phyloP scores from a whole-genome alignment of 2,329 filamentous ascomycete genomes.

The Paecilomyces formosus region DNA sequence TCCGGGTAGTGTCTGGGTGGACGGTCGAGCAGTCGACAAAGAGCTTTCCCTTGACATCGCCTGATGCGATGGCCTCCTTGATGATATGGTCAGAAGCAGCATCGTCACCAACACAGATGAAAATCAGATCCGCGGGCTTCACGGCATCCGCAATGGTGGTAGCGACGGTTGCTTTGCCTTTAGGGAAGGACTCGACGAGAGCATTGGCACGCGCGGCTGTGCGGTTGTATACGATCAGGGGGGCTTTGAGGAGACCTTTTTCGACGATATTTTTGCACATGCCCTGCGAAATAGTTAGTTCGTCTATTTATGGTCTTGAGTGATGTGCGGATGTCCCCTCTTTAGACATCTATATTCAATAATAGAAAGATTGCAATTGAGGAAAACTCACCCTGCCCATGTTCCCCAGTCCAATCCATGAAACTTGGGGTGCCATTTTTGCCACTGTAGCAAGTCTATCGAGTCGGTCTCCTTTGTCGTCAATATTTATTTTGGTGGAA shows the following conservation, averaged over 20 bases:
- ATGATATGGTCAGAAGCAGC: slow-evolving; percentile 60
- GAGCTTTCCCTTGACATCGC: slow-evolving; percentile 60
- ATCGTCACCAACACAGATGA: slow-evolving; percentile 74
- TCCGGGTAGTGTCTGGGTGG: slow-evolving; percentile 71
- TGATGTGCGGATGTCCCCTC: background rate
- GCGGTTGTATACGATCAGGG: slow-evolving; percentile 75
- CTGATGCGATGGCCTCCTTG: slow-evolving; percentile 44
- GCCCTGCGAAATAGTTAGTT: slow-evolving; percentile 43
- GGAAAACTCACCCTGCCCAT: slow-evolving; percentile 14
- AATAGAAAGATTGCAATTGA: slow-evolving; percentile 2
- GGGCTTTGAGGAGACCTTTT: slow-evolving; percentile 64
- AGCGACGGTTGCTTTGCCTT: slow-evolving; percentile 57
- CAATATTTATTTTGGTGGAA: background rate
- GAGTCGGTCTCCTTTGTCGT: background rate
- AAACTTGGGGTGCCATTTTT: slow-evolving; percentile 7
- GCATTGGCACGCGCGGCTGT: slow-evolving; percentile 59
- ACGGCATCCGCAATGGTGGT: slow-evolving; percentile 60
- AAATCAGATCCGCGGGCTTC: slow-evolving; percentile 65
- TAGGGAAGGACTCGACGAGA: slow-evolving; percentile 53
- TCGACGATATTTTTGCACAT: slow-evolving; percentile 78
- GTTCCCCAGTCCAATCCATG: slow-evolving; percentile 18
- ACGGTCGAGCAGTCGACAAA: slow-evolving; percentile 85
- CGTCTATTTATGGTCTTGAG: background rate
- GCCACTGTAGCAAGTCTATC: background rate
- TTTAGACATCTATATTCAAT: background rate